phyloP scores from a whole-genome alignment of 495 filamentous ascomycete species.

The Neurospora sp. region DNA sequence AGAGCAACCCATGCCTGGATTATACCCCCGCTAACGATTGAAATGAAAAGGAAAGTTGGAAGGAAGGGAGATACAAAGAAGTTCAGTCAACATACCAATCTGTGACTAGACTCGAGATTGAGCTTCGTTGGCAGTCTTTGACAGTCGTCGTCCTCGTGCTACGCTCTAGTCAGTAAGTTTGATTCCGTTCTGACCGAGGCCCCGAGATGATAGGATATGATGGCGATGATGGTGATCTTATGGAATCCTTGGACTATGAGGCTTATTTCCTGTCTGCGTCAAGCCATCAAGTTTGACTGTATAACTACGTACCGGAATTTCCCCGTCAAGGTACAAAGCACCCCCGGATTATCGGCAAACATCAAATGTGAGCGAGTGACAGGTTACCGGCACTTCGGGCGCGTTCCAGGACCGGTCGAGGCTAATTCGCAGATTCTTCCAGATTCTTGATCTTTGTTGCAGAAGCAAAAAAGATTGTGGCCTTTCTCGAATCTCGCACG shows the following conservation, averaged over 20 bases:
- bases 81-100: background rate
- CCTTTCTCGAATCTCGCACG: background rate
- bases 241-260: background rate
- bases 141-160: background rate
- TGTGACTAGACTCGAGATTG: background rate
- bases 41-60: background rate
- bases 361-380: background rate
- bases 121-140: background rate
- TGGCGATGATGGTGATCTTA: background rate
- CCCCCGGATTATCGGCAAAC: background rate
- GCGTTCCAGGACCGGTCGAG: background rate
- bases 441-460: background rate
- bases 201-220: background rate
- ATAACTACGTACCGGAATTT: background rate
- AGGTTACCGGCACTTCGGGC: background rate
- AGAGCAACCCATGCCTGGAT: background rate
- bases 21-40: background rate
- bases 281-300: background rate
- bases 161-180: background rate
- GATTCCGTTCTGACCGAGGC: background rate
- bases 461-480: background rate
- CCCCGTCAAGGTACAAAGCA: background rate
- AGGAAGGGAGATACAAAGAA: background rate
- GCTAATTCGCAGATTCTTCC: background rate
- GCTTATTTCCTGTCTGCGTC: background rate